Evolutionary conservation across 2,329 filamentous ascomycete species (phyloP), one percentile per base, ranked within the genome.

Genomic region (Microascus cirrosus): DNA sequence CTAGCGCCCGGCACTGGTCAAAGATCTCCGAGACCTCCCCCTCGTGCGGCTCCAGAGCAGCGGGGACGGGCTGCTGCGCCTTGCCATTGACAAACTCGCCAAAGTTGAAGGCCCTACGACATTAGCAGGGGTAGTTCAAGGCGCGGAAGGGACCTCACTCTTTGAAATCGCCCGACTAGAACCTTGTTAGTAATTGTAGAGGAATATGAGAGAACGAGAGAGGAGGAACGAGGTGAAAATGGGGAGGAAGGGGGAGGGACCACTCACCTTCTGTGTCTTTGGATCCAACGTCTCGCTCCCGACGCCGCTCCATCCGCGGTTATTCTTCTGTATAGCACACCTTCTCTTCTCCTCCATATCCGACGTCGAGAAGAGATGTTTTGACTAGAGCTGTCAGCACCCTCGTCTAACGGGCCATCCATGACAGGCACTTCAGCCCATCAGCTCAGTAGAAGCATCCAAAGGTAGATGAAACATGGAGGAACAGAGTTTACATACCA

Each of bases 231-330:
- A 13, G 45, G 22, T 48, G 36, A 42, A 18, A 6, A n/a, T 15
- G 39, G 7, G 39, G n/a, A 2, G 39, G 2, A 18, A 45, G 1
- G 5, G 13, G 13, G 13, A n/a, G 39, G 13, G 39, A 2, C n/a
- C 6, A 69, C 73, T 66, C 77, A 88, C 89, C 70, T 85, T 83
- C 70, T 96, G 91, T 58, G 85, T 84, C 63, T 85, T 83, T 2
- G 92, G 90, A 68, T 97, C 93, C 12, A 97, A 75, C 0, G 87
- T 93, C 73, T 99, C 93, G 13, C 84, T 83, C 66, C 93, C 87
- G 87, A 95, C 92, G 18, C 84, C 84, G 1, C 88, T 83, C 91
- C 92, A 99, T 60, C 93, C 94, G 50, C 85, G 83, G 67, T 97
- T 97, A 75, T 94, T 79, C 32, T 84, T 83, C 64, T 84, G 79